These are phyloP conservation scores for Saitozyma podzolica DNA, from an alignment of 768 basidiomycete species.

Conservation along the genomic window DNA sequence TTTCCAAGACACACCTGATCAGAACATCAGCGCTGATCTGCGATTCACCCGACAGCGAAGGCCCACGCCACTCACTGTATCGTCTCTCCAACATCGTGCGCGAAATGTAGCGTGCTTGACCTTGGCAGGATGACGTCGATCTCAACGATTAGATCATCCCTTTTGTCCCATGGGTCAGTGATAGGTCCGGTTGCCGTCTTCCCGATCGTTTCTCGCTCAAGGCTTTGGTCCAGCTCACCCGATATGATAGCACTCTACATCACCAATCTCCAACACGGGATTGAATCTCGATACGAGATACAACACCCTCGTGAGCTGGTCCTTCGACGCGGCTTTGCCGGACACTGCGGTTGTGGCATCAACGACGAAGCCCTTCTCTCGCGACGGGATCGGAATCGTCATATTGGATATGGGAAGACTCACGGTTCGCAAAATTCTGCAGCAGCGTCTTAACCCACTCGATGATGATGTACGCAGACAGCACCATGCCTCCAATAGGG, in stretches of 20 bases:
- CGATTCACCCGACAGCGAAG: neutral
- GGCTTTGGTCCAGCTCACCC: constrained; percentile 34
- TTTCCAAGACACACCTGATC: constrained; percentile 33
- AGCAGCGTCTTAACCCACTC: constrained; percentile 54
- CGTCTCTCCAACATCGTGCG: constrained; percentile 53
- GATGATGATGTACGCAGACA: constrained; percentile 52
- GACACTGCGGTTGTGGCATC: constrained; percentile 30
- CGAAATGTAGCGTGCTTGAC: constrained; percentile 43
- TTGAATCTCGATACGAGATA: constrained; percentile 55
- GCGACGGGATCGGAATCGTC: neutral
- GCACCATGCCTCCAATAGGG: constrained; percentile 54
- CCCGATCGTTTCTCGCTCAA: no score
- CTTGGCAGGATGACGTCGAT: constrained; percentile 48
- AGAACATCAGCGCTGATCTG: neutral
- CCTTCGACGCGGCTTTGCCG: constrained; percentile 37
- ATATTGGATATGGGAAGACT: constrained; percentile 9
- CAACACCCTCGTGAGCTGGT: constrained; percentile 48
- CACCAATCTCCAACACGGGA: constrained; percentile 50
- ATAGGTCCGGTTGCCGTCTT: no score
- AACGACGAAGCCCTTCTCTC: constrained; percentile 2
- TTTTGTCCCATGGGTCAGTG: constrained; percentile 13
- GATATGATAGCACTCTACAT: constrained; percentile 53
- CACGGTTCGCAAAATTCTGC: constrained; percentile 53
- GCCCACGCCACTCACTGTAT: constrained; percentile 40
- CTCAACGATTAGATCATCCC: constrained; percentile 40